phyloP scores from a whole-genome alignment of 2,329 filamentous ascomycete species.

The Coniochaeta hoffmannii region DNA sequence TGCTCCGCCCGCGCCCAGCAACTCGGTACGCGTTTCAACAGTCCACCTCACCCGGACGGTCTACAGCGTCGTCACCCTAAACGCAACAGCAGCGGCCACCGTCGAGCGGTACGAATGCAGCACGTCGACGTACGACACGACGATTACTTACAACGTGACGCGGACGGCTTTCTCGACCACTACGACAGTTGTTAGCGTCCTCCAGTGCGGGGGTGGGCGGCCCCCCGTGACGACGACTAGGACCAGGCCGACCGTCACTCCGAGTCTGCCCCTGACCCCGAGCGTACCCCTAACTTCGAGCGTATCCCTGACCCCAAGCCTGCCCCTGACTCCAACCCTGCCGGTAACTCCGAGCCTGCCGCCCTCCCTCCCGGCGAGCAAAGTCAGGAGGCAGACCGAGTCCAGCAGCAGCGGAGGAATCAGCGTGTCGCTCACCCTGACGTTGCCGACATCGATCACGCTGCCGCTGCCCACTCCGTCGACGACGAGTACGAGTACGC shows the following conservation, averaged over 20 bases:
- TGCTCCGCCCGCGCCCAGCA: no score
- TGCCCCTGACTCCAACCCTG: neutral
- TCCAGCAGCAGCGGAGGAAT: neutral
- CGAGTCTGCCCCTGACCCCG: no score
- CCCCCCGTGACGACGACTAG: neutral
- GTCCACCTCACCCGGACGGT: conserved; percentile 7
- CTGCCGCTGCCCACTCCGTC: neutral
- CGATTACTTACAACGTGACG: neutral
- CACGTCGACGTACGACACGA: neutral
- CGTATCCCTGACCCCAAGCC: neutral
- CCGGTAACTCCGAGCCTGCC: no score
- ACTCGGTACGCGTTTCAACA: neutral
- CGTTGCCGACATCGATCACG: neutral
- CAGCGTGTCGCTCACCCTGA: neutral
- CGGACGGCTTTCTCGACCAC: neutral
- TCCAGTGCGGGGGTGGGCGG: neutral
- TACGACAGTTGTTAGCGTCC: neutral
- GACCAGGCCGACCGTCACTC: neutral
- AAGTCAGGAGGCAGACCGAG: neutral
- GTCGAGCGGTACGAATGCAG: conserved; percentile 5
- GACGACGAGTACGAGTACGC: neutral
- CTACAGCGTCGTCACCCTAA: conserved; percentile 5
- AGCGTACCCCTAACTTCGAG: neutral
- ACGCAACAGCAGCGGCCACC: neutral
- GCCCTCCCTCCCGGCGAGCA: neutral